phyloP scores from a whole-genome alignment of 2,329 filamentous ascomycete genomes.

The Fusarium sterilihyphosum region DNA sequence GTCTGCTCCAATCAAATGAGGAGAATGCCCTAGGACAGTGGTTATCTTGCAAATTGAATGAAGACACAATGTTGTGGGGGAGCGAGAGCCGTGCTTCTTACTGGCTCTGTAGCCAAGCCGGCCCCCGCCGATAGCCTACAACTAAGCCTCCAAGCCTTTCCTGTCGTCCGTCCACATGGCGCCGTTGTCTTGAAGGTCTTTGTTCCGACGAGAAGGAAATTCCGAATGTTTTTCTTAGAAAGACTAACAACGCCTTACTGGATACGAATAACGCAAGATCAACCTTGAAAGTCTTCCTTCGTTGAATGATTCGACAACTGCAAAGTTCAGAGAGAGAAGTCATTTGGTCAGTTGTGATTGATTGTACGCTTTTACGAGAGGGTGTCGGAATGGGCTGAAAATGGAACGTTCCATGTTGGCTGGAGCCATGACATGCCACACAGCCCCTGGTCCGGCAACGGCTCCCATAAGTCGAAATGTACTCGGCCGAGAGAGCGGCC shows the following conservation, averaged over 20 bases:
- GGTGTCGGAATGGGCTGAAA: slow-evolving; percentile 8
- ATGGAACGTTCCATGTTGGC: slow-evolving; percentile 36
- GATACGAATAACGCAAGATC: background rate
- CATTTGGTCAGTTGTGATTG: background rate
- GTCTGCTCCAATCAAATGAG: slow-evolving; percentile 6
- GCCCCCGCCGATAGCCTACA: slow-evolving; percentile 32
- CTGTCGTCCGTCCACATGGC: background rate
- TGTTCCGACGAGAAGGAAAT: background rate
- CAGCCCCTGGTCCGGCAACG: slow-evolving; percentile 20
- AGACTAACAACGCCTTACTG: background rate
- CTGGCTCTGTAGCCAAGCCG: slow-evolving; percentile 25
- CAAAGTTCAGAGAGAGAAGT: background rate
- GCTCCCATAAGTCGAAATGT: slow-evolving; percentile 5
- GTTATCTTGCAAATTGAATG: background rate
- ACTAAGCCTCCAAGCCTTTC: background rate
- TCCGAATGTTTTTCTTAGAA: background rate
- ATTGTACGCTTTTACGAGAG: background rate
- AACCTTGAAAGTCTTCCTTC: background rate
- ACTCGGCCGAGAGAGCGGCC: slow-evolving; percentile 33
- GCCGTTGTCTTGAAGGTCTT: background rate
- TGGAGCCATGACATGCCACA: slow-evolving; percentile 31
- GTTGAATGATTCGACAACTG: background rate
- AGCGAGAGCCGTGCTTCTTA: slow-evolving; percentile 9
- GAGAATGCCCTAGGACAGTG: background rate
- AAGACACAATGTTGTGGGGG: slow-evolving; percentile 11